These are phyloP conservation scores for Aspergillus spinulosporus DNA, from an alignment of 2,329 filamentous ascomycete species.

Conservation along the genomic window DNA sequence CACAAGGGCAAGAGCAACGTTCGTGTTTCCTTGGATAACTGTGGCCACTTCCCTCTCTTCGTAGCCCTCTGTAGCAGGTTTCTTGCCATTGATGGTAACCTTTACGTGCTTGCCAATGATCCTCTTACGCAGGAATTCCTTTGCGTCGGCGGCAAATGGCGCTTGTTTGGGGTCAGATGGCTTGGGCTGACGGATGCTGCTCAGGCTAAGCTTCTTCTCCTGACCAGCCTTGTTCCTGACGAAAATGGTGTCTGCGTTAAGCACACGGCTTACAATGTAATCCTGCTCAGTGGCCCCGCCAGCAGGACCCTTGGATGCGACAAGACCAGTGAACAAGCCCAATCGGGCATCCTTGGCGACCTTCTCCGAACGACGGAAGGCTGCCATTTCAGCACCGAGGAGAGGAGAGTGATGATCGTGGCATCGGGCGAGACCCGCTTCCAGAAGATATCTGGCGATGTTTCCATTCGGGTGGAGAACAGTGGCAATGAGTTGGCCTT, in stretches of 20 bases:
- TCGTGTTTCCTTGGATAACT: constrained; percentile 78
- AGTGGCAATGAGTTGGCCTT: constrained; percentile 85
- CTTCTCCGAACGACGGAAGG: constrained; percentile 82
- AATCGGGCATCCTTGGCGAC: constrained; percentile 73
- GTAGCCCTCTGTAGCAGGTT: constrained; percentile 84
- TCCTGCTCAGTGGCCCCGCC: constrained; percentile 65
- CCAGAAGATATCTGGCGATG: constrained; percentile 86
- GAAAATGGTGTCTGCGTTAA: constrained; percentile 85
- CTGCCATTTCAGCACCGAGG: constrained; percentile 83
- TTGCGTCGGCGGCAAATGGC: constrained; percentile 87
- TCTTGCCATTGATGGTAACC: constrained; percentile 84
- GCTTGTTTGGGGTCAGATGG: constrained; percentile 81
- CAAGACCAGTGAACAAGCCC: constrained; percentile 79
- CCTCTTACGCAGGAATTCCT: constrained; percentile 92
- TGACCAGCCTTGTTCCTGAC: constrained; percentile 78
- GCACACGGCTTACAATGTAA: constrained; percentile 78
- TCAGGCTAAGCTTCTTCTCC: constrained; percentile 89
- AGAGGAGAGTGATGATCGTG: constrained; percentile 95
- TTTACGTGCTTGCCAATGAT: constrained; percentile 95
- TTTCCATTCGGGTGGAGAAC: constrained; percentile 87
- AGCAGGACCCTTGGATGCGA: constrained; percentile 62
- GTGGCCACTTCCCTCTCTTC: constrained; percentile 95
- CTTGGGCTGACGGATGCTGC: constrained; percentile 92
- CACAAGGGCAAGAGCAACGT: constrained; percentile 80
- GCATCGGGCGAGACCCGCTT: constrained; percentile 86